phyloP scores from a whole-genome alignment of 345 rosid species.

The Populus deltoides region DNA sequence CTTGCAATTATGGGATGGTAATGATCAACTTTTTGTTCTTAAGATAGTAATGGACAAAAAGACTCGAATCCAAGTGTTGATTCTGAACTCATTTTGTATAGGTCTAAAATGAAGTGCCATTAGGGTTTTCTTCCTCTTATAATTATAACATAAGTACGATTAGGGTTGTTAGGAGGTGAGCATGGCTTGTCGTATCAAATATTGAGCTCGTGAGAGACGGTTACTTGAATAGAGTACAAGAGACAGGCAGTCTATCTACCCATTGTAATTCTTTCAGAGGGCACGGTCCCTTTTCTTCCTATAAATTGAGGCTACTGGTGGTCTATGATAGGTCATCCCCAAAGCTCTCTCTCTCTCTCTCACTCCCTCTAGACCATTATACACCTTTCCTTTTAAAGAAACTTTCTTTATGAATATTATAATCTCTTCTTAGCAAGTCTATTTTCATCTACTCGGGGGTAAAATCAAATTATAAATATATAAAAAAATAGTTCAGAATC shows the following conservation, averaged over 20 bases:
- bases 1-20: too few species aligned
- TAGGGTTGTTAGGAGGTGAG: slow-evolving; percentile 28
- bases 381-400: slow-evolving; percentile 36
- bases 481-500: neutral
- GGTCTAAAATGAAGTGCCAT: too few species aligned
- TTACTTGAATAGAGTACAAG: slow-evolving; percentile 18
- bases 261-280: neutral
- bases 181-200: neutral
- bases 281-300: slow-evolving; percentile 14
- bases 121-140: too few species aligned
- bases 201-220: slow-evolving; percentile 15
- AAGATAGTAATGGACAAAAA: too few species aligned
- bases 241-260: neutral
- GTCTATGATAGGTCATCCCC: slow-evolving; percentile 19
- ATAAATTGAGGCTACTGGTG: slow-evolving; percentile 32
- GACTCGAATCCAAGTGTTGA: too few species aligned
- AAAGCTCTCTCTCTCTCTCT: neutral
- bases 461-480: neutral
- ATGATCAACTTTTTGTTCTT: too few species aligned
- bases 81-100: too few species aligned
- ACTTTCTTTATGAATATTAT: neutral
- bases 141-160: neutral
- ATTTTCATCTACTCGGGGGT: too few species aligned
- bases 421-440: neutral
- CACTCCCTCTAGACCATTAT: neutral